Percentiles rank a stretch among this genome's conserved stretches.
Evolutionary conservation across 495 filamentous ascomycete species (phyloP).

Genomic region (Neurospora sp.): DNA sequence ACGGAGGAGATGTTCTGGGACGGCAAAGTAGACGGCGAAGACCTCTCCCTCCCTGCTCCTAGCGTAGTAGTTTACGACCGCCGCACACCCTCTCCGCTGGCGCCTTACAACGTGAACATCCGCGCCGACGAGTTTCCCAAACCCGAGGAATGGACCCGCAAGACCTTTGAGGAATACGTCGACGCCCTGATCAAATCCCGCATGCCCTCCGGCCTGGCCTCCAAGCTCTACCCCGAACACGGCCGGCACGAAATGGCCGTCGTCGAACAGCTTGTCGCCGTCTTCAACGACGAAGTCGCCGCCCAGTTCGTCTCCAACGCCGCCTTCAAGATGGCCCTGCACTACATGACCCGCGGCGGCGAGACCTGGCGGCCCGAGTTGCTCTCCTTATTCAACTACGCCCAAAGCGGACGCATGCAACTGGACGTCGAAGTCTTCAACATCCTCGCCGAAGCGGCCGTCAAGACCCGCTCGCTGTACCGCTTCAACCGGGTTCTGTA

Average conservation of each 20-base stretch:
- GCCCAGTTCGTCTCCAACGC: constrained; percentile 14
- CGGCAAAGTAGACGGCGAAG: background rate
- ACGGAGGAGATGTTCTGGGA: background rate
- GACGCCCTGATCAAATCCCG: constrained; percentile 19
- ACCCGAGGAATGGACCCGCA: constrained; percentile 27
- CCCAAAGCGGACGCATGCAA: constrained; percentile 9
- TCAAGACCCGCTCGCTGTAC: constrained; percentile 20
- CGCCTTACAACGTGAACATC: constrained; percentile 7
- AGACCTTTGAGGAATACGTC: constrained; percentile 27
- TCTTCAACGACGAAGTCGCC: constrained; percentile 18
- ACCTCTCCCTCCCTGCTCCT: background rate
- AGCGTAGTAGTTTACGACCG: background rate
- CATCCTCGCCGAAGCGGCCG: constrained; percentile 20
- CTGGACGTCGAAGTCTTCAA: constrained; percentile 27
- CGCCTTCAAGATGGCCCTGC: constrained; percentile 30
- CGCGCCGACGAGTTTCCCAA: constrained; percentile 22
- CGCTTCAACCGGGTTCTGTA: constrained; percentile 21
- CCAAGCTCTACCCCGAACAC: constrained; percentile 16
- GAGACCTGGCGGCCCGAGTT: constrained; percentile 6
- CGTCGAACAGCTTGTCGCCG: constrained; percentile 14
- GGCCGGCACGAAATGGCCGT: constrained; percentile 19
- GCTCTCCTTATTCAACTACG: constrained; percentile 15
- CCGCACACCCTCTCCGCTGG: background rate
- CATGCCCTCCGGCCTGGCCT: constrained; percentile 12
- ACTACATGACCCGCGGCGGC: constrained; percentile 15